Percentiles rank a stretch among this genome's conserved stretches.
Conservation (phyloP, 129 eudicot genomes). For the Saussurea involucrata region DNA sequence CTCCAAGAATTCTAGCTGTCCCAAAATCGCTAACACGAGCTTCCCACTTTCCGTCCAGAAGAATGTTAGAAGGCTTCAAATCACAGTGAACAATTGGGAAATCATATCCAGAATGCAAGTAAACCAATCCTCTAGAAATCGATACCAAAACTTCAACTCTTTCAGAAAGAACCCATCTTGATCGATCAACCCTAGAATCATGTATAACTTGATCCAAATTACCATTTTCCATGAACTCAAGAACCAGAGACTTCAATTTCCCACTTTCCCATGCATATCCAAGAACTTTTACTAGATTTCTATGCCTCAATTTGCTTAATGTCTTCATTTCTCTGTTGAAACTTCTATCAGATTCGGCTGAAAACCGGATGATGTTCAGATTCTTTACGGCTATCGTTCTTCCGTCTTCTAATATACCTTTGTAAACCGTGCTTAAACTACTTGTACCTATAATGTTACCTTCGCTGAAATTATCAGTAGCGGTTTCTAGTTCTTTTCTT, state of each 20-base stretch:
- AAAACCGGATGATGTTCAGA: constrained; percentile 50
- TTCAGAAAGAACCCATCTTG: constrained; percentile 49
- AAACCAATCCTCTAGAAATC: constrained; percentile 62
- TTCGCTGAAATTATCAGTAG: constrained; percentile 56
- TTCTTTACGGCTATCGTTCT: constrained; percentile 61
- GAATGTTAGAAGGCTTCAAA: constrained; percentile 89
- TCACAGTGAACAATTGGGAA: constrained; percentile 91
- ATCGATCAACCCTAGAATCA: constrained; percentile 27
- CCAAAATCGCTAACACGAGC: constrained; percentile 98
- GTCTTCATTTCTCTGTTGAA: constrained; percentile 70
- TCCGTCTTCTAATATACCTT: constrained; percentile 71
- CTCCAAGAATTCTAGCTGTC: constrained; percentile 75
- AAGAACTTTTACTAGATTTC: constrained; percentile 74
- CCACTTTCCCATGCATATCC: constrained; percentile 94
- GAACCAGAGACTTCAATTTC: constrained; percentile 64
- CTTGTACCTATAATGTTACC: constrained; percentile 62
- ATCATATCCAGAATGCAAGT: constrained; percentile 82
- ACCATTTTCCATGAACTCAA: constrained; percentile 95
- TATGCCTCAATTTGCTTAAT: constrained; percentile 58
- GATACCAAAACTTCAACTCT: constrained; percentile 63
- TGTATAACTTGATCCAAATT: constrained; percentile 70
- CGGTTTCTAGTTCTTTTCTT: constrained; percentile 48
- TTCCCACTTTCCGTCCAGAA: constrained; percentile 59
- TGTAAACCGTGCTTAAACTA: constrained; percentile 80
- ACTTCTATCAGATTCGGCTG: constrained; percentile 62